Evolutionary conservation across 2,329 filamentous ascomycete genomes (phyloP).

Genomic region (Lizonia empirigonia): DNA sequence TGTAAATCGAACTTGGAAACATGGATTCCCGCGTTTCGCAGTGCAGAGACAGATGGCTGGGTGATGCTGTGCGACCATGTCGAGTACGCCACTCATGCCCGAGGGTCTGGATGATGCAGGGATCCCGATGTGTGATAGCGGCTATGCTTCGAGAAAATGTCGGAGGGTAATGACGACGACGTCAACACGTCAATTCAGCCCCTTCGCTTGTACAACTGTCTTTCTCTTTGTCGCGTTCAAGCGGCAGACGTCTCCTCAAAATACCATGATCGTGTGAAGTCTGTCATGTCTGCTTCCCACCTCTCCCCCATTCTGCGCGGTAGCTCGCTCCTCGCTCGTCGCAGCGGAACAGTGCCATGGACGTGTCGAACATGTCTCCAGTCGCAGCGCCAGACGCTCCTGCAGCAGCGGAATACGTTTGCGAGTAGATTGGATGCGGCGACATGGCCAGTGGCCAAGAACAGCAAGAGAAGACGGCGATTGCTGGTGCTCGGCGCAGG

Average conservation of each 20-base stretch:
- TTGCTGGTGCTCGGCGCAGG: conserved; percentile 37
- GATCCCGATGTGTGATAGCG: conserved; percentile 11
- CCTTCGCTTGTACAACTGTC: neutral
- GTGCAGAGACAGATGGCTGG: no score
- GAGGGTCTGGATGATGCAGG: neutral
- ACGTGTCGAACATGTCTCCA: conserved; percentile 45
- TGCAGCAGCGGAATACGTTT: conserved; percentile 23
- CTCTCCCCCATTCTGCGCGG: no score
- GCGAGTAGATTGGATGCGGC: conserved; percentile 19
- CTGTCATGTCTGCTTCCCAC: conserved; percentile 1
- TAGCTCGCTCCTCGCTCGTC: no score
- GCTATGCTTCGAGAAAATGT: conserved; percentile 11
- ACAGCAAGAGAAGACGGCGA: conserved; percentile 34
- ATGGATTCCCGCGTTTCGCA: no score
- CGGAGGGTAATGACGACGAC: conserved; percentile 7
- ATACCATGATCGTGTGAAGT: no score
- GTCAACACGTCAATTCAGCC: neutral
- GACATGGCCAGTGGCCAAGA: conserved; percentile 2
- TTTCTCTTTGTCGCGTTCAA: neutral
- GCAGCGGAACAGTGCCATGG: conserved; percentile 33
- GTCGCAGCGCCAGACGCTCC: conserved; percentile 26
- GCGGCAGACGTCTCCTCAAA: no score
- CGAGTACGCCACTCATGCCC: conserved; percentile 1
- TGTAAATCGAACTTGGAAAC: no score
- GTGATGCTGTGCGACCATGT: neutral